Evolutionary conservation across 805 yeast genomes (phyloP), one percentile per base, ranked within the genome.

Genomic region (Nakazawaea populi): DNA sequence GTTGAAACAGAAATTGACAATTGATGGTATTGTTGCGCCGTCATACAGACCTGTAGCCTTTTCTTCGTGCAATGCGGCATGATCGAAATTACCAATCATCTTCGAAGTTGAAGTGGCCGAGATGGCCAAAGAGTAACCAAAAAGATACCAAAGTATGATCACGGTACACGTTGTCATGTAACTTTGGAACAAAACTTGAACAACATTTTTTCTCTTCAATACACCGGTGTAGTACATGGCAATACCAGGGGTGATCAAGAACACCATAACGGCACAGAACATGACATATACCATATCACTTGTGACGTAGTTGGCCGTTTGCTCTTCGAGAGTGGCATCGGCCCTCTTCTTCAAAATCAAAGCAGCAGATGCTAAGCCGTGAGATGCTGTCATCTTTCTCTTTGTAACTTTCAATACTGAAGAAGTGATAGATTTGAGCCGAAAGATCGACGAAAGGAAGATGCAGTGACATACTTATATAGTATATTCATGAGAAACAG

Each of bases 281-380:
- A 74, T 55, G 10, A 76, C 70, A 50, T 75, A 77, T 6, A 71
- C 80, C 78, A 77, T 76, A 56, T 77, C 82, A 7, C 74, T 70
- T 1, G 74, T 58, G 32, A 56, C 65, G 12, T 69, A 66, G 4
- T 72, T 63, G 9, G 71, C 62, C 1, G 72, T 65, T 47, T 73
- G 75, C 27, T 70, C 73, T 5, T 59, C 61, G 37, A 66, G 29
- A 5, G 46, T 14, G n/a, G 38, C 12, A 9, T 43, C 46, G 3
- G 46, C 38, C 30, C 46, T 43, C 14, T 43, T 43, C 14, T 43
- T 31, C 46, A 31, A 43, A 11, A 32, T 32, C 6, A 32, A 18
- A 7, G 37, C 46, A 31, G 30, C 37, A 32, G 46, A 43, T 18
- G 37, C 38, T 11, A 43, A 43, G n/a, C 28, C 37, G 14, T 31